Evolutionary conservation across 306 rosid genomes (phyloP).

Genomic region (Parietaria judaica): DNA sequence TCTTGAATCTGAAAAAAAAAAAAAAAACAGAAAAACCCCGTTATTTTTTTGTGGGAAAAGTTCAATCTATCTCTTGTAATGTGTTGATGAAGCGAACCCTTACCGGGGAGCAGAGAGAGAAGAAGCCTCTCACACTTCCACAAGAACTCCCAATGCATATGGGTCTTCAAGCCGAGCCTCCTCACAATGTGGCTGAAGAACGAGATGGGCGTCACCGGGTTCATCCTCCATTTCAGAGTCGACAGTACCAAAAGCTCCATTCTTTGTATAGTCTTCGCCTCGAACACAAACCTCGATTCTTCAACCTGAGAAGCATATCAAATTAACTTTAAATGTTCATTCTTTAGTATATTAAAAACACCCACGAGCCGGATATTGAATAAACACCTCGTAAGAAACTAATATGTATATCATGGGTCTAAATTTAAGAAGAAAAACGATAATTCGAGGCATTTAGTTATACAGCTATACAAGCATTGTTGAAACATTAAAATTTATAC

Average conservation of each 20-base stretch:
- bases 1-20: slow-evolving; percentile 43
- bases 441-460: not conserved
- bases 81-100: slow-evolving; percentile 5
- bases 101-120: slow-evolving; percentile 58
- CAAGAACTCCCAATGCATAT: slow-evolving; percentile 65
- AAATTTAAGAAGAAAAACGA: slow-evolving; percentile 4
- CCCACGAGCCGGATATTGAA: slow-evolving; percentile 7
- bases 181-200: slow-evolving; percentile 74
- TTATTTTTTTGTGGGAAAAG: not conserved
- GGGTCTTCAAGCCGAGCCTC: slow-evolving; percentile 64
- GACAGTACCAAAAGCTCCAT: slow-evolving; percentile 92
- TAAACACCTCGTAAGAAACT: too few species aligned
- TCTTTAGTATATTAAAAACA: not conserved
- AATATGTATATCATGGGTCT: too few species aligned
- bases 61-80: not conserved
- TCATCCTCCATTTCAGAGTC: slow-evolving; percentile 87
- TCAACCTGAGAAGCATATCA: slow-evolving; percentile 41
- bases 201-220: slow-evolving; percentile 82
- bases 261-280: slow-evolving; percentile 77
- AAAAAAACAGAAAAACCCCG: slow-evolving; percentile 4
- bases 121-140: slow-evolving; percentile 66
- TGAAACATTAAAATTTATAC: too few species aligned
- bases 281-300: slow-evolving; percentile 64
- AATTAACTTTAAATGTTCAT: not conserved
- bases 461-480: too few species aligned